These are phyloP conservation scores for Diospyros kaki DNA, from an alignment of 148 eudicot species.

Conservation along the genomic window DNA sequence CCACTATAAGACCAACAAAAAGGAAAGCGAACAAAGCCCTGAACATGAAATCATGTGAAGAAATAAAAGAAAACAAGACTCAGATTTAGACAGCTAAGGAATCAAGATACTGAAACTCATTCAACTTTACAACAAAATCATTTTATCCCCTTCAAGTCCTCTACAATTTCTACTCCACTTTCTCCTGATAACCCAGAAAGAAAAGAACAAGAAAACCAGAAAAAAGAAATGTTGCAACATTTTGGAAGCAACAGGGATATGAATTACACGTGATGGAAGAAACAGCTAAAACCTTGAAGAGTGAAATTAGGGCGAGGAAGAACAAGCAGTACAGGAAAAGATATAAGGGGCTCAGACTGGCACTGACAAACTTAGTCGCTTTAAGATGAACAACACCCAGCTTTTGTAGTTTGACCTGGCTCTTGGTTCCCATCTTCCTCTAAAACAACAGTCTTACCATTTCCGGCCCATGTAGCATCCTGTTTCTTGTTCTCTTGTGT, in stretches of 20 bases:
- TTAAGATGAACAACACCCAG: constrained; percentile 45
- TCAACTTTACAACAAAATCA: background rate
- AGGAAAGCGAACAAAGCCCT: background rate
- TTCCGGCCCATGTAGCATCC: constrained; percentile 52
- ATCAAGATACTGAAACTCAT: background rate
- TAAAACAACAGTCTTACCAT: constrained; percentile 75
- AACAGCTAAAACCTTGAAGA: background rate
- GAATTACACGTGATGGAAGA: constrained; percentile 5
- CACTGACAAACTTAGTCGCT: background rate
- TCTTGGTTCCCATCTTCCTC: constrained; percentile 36
- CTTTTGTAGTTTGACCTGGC: constrained; percentile 29
- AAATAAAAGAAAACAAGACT: background rate
- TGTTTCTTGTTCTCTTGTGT: constrained; percentile 67
- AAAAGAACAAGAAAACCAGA: background rate
- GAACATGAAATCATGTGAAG: background rate
- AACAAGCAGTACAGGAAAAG: background rate
- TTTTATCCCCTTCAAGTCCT: background rate
- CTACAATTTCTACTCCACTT: constrained; percentile 12
- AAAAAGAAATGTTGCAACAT: background rate
- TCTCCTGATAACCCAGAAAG: background rate
- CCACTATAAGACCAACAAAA: background rate
- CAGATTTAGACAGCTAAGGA: background rate
- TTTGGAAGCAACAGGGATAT: background rate
- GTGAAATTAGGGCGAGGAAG: background rate
- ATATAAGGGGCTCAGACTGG: background rate